These are phyloP conservation scores for Myochromella boudieri DNA, from an alignment of 768 basidiomycete species.

Conservation along the genomic window DNA sequence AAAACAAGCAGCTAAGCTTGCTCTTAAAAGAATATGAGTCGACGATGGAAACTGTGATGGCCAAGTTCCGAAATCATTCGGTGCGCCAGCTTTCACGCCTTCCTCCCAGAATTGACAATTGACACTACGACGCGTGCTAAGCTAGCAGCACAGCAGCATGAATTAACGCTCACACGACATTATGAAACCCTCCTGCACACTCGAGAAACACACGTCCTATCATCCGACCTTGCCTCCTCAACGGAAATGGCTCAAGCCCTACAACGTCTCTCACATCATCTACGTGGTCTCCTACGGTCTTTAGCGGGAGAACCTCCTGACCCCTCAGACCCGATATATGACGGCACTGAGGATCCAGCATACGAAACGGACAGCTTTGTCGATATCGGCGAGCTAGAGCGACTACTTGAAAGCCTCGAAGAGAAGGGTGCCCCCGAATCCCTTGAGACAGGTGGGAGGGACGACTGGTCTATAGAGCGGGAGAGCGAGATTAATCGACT, in stretches of 20 bases:
- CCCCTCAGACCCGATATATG: slow-evolving; percentile 32
- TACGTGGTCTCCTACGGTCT: slow-evolving; percentile 71
- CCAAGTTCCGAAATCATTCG: slow-evolving; percentile 87
- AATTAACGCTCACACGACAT: slow-evolving; percentile 82
- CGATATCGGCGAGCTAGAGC: slow-evolving; percentile 39
- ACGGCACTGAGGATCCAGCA: slow-evolving; percentile 30
- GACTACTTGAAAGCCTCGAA: slow-evolving; percentile 44
- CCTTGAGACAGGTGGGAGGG: slow-evolving; percentile 37
- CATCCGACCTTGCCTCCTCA: slow-evolving; percentile 56
- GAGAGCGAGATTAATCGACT: slow-evolving; percentile 85
- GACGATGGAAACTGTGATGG: slow-evolving; percentile 95
- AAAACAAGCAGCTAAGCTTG: slow-evolving; percentile 90
- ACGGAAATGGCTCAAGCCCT: slow-evolving; percentile 65
- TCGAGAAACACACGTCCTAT: slow-evolving; percentile 56
- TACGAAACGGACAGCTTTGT: slow-evolving; percentile 33
- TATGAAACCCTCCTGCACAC: slow-evolving; percentile 81
- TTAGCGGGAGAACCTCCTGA: slow-evolving; percentile 67
- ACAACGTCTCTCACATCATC: slow-evolving; percentile 65
- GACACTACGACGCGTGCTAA: slow-evolving; percentile 27
- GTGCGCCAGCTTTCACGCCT: slow-evolving; percentile 23
- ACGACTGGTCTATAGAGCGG: slow-evolving; percentile 87
- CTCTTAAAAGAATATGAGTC: slow-evolving; percentile 93
- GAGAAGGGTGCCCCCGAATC: slow-evolving; percentile 25
- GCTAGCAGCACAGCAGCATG: slow-evolving; percentile 92
- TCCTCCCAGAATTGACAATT: not conserved